Percentiles rank a stretch among this genome's conserved stretches.
phyloP scores from a whole-genome alignment of 306 rosid species.

The Quercus robur region DNA sequence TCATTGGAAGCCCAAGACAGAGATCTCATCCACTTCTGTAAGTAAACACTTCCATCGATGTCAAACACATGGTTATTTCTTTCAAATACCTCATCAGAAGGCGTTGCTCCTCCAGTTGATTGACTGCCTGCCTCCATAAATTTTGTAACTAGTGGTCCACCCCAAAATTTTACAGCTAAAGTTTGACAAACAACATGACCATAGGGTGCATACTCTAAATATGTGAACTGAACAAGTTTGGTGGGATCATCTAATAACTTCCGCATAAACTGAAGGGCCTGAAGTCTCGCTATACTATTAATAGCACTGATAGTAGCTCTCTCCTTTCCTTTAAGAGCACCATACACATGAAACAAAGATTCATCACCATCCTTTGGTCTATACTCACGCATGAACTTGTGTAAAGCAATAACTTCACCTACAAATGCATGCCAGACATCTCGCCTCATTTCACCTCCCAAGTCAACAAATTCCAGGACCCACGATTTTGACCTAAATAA shows the following conservation, averaged over 20 bases:
- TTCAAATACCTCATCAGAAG: constrained; percentile 48
- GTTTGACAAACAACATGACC: constrained; percentile 80
- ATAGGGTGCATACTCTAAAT: constrained; percentile 63
- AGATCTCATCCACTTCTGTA: constrained; percentile 86
- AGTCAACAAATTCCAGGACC: constrained; percentile 91
- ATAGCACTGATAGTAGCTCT: constrained; percentile 65
- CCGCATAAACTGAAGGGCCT: constrained; percentile 74
- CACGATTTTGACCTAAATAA: constrained; percentile 51
- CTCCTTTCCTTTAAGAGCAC: constrained; percentile 74
- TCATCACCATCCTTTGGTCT: constrained; percentile 78
- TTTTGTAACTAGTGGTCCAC: constrained; percentile 69
- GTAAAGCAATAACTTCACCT: constrained; percentile 71
- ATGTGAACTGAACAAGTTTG: constrained; percentile 83
- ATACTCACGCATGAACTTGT: constrained; percentile 66
- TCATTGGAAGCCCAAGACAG: constrained; percentile 72
- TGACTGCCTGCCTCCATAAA: constrained; percentile 35
- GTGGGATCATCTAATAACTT: constrained; percentile 84
- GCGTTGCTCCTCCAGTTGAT: constrained; percentile 29
- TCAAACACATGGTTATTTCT: constrained; percentile 61
- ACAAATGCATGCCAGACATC: constrained; percentile 91
- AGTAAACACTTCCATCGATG: constrained; percentile 89
- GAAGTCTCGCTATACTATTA: constrained; percentile 78
- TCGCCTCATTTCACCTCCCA: constrained; percentile 98
- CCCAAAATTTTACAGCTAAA: constrained; percentile 86
- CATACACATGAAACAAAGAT: constrained; percentile 58